Conservation (phyloP, 208 protist species). For the Trypanosoma boissoni region DNA sequence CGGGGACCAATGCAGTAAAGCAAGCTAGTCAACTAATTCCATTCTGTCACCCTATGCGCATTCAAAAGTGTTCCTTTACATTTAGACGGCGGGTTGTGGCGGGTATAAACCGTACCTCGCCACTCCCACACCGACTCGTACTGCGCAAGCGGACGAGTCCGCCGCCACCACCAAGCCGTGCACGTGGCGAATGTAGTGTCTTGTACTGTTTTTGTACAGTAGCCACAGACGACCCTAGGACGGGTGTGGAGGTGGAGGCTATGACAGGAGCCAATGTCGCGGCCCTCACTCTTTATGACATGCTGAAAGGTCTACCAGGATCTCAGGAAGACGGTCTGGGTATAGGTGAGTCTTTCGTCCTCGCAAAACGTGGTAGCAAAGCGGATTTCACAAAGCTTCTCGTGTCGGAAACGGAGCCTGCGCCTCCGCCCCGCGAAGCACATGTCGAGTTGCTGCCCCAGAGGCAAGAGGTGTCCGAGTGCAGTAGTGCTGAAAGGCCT, state of each 20-base stretch:
- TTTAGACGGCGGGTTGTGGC: conserved; percentile 67
- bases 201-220: conserved; percentile 89
- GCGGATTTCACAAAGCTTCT: conserved; percentile 86
- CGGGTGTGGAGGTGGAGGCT: conserved; percentile 97
- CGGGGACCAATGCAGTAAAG: conserved; percentile 94
- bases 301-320: conserved; percentile 68
- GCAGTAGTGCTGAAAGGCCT: background rate
- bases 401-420: conserved; percentile 69
- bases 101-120: conserved; percentile 30
- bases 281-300: conserved; percentile 88
- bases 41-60: conserved; percentile 93
- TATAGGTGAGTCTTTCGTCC: conserved; percentile 77
- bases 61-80: conserved; percentile 88
- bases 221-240: conserved; percentile 74
- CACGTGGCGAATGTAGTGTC: conserved; percentile 56
- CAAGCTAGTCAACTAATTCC: conserved; percentile 90
- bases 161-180: conserved; percentile 28
- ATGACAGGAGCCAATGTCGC: conserved; percentile 91
- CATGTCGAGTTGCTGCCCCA: conserved; percentile 11
- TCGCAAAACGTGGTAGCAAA: conserved; percentile 71
- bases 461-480: background rate
- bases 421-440: conserved; percentile 5
- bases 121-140: conserved; percentile 79
- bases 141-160: conserved; percentile 51
- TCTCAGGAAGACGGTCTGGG: conserved; percentile 82